Evolutionary conservation across 306 rosid genomes (phyloP).

Genomic region (Hylodesmum podocarpum): DNA sequence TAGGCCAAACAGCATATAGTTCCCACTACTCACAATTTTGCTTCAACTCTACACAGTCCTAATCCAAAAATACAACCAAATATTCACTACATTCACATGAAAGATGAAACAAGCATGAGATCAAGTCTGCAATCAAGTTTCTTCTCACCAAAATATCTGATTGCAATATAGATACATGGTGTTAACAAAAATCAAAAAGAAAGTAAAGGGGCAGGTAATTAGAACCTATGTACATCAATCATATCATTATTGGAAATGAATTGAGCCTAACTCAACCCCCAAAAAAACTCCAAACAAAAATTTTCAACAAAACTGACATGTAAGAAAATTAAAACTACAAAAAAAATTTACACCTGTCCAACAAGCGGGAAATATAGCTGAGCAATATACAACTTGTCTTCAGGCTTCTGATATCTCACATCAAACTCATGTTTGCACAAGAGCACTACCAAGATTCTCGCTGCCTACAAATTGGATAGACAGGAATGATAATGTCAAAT

Average conservation of each 20-base stretch:
- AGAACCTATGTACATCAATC: neutral
- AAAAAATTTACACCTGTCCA: conserved; percentile 67
- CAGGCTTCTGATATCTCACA: conserved; percentile 97
- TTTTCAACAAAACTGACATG: neutral
- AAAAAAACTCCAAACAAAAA: neutral
- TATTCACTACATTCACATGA: neutral
- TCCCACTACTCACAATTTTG: neutral
- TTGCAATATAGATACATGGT: neutral
- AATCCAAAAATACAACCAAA: neutral
- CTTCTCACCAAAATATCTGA: neutral
- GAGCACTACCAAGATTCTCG: conserved; percentile 91
- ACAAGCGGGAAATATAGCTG: conserved; percentile 95
- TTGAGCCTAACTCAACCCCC: neutral
- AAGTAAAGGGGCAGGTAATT: neutral
- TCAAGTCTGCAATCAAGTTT: neutral
- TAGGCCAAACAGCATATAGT: neutral
- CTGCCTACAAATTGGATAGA: conserved; percentile 60
- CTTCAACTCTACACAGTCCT: neutral
- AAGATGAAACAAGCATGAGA: neutral
- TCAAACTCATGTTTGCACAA: conserved; percentile 98
- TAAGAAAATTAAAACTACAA: neutral
- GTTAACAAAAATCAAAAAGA: neutral
- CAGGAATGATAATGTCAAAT: conserved; percentile 3
- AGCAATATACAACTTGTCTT: conserved; percentile 95
- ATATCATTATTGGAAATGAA: neutral